phyloP scores from a whole-genome alignment of 257 asterid species.

The Solanum virginianum region DNA sequence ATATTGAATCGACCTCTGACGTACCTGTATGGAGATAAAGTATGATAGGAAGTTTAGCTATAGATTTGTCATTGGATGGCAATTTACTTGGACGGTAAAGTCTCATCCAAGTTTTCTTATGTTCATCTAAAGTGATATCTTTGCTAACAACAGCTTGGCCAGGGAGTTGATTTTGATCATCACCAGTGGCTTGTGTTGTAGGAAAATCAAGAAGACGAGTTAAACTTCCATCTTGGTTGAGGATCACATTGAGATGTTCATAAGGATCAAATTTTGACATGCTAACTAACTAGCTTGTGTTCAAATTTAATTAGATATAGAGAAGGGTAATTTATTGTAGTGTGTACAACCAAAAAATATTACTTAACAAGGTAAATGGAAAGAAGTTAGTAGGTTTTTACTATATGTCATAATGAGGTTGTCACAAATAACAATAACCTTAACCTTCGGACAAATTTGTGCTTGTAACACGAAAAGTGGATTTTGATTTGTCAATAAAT shows the following conservation, averaged over 20 bases:
- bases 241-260: conserved; percentile 39
- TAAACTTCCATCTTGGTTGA: conserved; percentile 56
- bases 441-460: not conserved
- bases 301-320: not conserved
- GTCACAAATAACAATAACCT: not conserved
- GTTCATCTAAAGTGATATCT: conserved; percentile 43
- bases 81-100: conserved; percentile 57
- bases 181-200: conserved; percentile 44
- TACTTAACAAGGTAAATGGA: not conserved
- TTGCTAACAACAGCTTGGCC: conserved; percentile 57
- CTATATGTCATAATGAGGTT: not conserved
- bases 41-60: conserved; percentile 62
- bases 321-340: not conserved
- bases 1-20: not conserved
- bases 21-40: conserved; percentile 59
- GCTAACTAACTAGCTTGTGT: not conserved
- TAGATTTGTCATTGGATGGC: conserved; percentile 35
- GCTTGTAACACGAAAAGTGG: not conserved
- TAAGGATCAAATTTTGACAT: conserved; percentile 79
- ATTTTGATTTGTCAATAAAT: not conserved
- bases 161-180: conserved; percentile 21
- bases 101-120: conserved; percentile 62
- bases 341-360: not conserved
- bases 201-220: conserved; percentile 62
- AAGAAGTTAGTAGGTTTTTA: not conserved